Evolutionary conservation across 352 stramenopile species (phyloP), one percentile per base, ranked within the genome.

Genomic region (Achlya hypogyna): DNA sequence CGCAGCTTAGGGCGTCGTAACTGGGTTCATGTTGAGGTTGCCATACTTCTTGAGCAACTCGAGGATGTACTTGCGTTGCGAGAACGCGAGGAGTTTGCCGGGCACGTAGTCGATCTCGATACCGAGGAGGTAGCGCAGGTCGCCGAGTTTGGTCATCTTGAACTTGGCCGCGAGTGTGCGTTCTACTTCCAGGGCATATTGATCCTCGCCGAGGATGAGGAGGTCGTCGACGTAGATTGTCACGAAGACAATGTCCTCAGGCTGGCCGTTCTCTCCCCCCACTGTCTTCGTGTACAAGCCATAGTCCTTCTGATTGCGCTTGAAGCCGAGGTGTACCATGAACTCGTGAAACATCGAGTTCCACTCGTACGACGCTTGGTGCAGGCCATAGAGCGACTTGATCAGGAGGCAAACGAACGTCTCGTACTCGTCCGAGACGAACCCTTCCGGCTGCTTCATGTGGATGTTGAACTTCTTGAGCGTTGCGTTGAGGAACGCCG

Each of bases 401-500:
- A n/a, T n/a, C n/a, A n/a, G n/a, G 10, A 18, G 2, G 27, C 70
- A 79, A 4, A 78, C 72, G 68, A 72, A 70, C 0, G 35, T 65
- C 14, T 63, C 35, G 12, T 4, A 8, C 14, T 51, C 62, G 12
- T 68, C 28, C 4, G 77, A n/a, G 6, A 49, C 49, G 22, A 67
- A 69, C 8, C 51, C 59, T 12, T 38, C 53, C 20, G 66, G 66
- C 34, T 75, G 65, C 49, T 34, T 60, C 71, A 14, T 62, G 5
- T 40, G 38, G 45, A 66, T 72, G 5, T 74, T 68, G 0, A 31
- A 12, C 20, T 76, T 65, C 1, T 74, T 34, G 0, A 75, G 32
- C 5, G 73, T 62, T 10, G 70, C 75, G 34, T 79, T 76, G 0
- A 78, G 34, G 38, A 79, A 78, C 4, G 75, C 72, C 8, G 74